These are phyloP conservation scores for Podaxis mareebaensis DNA, from an alignment of 768 basidiomycete species.

Conservation along the genomic window DNA sequence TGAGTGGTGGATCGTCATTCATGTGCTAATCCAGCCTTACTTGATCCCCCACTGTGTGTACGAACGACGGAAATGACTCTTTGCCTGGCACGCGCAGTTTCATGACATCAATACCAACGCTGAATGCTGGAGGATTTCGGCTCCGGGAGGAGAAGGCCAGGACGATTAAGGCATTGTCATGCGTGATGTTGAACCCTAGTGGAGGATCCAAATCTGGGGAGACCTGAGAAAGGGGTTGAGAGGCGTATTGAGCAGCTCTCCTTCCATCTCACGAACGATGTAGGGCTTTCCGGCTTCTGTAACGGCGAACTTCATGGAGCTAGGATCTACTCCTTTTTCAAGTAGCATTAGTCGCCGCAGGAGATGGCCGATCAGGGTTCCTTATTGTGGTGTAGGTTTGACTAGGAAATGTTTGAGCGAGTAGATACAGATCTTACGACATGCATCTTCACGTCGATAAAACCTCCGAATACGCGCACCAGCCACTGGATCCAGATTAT, in stretches of 20 bases:
- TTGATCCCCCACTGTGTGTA: constrained; percentile 65
- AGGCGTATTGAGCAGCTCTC: neutral
- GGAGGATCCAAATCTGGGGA: constrained; percentile 47
- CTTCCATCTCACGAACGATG: constrained; percentile 46
- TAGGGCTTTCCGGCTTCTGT: constrained; percentile 78
- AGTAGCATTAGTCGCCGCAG: constrained; percentile 65
- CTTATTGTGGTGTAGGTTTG: constrained; percentile 35
- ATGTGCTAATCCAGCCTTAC: constrained; percentile 34
- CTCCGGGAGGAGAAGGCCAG: constrained; percentile 58
- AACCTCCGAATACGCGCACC: constrained; percentile 61
- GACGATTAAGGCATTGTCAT: constrained; percentile 73
- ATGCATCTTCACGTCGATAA: constrained; percentile 72
- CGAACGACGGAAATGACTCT: constrained; percentile 58
- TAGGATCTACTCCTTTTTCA: constrained; percentile 51
- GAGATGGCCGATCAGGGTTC: constrained; percentile 76
- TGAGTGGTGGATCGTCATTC: constrained; percentile 7
- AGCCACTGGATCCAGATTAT: constrained; percentile 48
- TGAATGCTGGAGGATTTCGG: constrained; percentile 51
- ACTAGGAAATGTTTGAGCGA: constrained; percentile 9
- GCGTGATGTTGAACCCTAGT: constrained; percentile 79
- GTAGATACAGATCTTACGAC: constrained; percentile 47
- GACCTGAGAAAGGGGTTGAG: constrained; percentile 33
- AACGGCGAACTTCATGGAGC: constrained; percentile 49
- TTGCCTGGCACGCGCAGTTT: constrained; percentile 63
- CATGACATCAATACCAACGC: constrained; percentile 83